Evolutionary conservation across 176 grass and related monocot species (phyloP).

Genomic region (Canna indica): DNA sequence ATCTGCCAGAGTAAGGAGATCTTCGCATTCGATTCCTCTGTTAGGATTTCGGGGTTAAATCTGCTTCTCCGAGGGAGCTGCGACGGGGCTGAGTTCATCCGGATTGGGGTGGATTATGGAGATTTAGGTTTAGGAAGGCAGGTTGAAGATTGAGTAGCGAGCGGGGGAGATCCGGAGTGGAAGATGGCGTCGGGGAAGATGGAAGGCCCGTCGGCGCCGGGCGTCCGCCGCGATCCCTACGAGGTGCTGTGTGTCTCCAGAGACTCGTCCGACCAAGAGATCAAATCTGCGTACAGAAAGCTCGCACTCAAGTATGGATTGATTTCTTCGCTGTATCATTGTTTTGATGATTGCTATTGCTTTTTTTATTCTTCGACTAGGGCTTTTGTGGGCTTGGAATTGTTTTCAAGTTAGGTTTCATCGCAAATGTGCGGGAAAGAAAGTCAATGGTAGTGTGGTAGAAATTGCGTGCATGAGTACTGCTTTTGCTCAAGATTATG

Average conservation of each 20-base stretch:
- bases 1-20: too few relatives aligned
- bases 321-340: neutral
- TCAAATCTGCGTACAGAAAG: slow-evolving; percentile 95
- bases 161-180: neutral
- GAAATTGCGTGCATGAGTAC: neutral
- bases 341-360: neutral
- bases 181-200: slow-evolving; percentile 79
- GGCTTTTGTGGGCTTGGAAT: neutral
- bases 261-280: slow-evolving; percentile 94
- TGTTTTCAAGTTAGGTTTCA: neutral
- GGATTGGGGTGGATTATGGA: neutral
- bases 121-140: neutral
- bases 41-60: too few relatives aligned
- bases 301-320: slow-evolving; percentile 75
- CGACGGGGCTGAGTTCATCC: neutral
- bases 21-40: too few relatives aligned
- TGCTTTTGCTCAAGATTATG: too few relatives aligned
- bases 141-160: neutral
- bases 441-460: too few relatives aligned
- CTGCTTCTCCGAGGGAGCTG: neutral
- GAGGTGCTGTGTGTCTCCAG: slow-evolving; percentile 77
- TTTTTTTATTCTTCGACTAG: neutral
- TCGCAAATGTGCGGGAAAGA: neutral
- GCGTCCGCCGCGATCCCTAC: slow-evolving; percentile 74
- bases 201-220: slow-evolving; percentile 84